phyloP scores from a whole-genome alignment of 1,139 yeast genomes.

The Taiozyma sp. region DNA sequence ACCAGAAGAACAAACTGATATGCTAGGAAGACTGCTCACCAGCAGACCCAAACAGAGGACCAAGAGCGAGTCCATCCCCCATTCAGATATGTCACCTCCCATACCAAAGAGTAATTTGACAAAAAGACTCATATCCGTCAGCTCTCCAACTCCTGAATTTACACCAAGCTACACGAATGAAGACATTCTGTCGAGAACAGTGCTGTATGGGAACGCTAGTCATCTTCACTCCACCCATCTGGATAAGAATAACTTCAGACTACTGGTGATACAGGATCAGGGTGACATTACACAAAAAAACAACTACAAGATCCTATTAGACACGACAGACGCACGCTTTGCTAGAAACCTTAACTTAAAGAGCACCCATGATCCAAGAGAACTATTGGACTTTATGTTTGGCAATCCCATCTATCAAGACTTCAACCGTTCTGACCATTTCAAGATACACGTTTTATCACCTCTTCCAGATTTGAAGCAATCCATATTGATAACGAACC shows the following conservation, averaged over 20 bases:
- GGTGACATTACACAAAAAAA: conserved; percentile 31
- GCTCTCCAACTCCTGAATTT: background rate
- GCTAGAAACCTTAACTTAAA: background rate
- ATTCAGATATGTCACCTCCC: background rate
- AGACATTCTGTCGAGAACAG: conserved; percentile 21
- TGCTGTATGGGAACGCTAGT: conserved; percentile 21
- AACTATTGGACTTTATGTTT: conserved; percentile 18
- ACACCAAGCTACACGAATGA: conserved; percentile 10
- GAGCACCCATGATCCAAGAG: conserved; percentile 17
- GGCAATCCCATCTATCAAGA: conserved; percentile 25
- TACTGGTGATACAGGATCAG: conserved; percentile 31
- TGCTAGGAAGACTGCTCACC: conserved; percentile 4
- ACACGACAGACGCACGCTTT: conserved; percentile 22
- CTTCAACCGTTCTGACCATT: conserved; percentile 12
- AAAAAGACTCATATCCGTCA: background rate
- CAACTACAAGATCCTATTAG: conserved; percentile 29
- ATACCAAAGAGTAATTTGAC: background rate
- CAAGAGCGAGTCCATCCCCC: background rate
- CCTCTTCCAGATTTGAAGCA: conserved; percentile 9
- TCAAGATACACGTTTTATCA: conserved; percentile 15
- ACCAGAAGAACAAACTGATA: background rate
- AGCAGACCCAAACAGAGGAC: background rate
- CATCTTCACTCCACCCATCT: conserved; percentile 6
- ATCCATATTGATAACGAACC: conserved; percentile 16
- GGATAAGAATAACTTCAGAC: conserved; percentile 24